These are phyloP conservation scores for Cylindrotheca closterium DNA, from an alignment of 108 stramenopile species.

Conservation along the genomic window DNA sequence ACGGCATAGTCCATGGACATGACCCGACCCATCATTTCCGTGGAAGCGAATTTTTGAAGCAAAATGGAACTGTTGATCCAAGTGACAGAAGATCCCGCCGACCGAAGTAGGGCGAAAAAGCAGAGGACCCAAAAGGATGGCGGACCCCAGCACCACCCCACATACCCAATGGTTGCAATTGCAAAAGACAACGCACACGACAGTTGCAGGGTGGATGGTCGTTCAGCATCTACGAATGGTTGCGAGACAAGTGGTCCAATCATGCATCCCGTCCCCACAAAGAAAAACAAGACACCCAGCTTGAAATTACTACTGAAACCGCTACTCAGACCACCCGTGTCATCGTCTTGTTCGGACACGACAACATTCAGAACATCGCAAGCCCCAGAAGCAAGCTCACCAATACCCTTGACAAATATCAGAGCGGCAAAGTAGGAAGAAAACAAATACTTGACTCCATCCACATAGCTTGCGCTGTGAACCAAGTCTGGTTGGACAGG, in stretches of 20 bases:
- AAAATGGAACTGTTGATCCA: conserved; percentile 60
- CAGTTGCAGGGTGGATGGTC: conserved; percentile 41
- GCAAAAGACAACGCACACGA: conserved; percentile 50
- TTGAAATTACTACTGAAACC: conserved; percentile 17
- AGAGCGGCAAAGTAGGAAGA: conserved; percentile 50
- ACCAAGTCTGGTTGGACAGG: too few relatives aligned
- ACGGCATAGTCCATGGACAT: conserved; percentile 59
- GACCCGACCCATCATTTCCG: conserved; percentile 59
- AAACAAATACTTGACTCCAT: conserved; percentile 44
- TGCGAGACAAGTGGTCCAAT: conserved; percentile 56
- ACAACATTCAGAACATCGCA: conserved; percentile 67
- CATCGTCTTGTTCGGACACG: conserved; percentile 41
- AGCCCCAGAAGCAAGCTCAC: conserved; percentile 47
- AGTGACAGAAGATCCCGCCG: conserved; percentile 48
- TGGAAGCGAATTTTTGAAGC: conserved; percentile 53
- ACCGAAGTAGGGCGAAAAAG: conserved; percentile 41
- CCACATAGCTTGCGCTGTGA: conserved; percentile 33
- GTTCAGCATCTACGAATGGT: conserved; percentile 42
- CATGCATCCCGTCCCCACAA: conserved; percentile 65
- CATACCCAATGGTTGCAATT: conserved; percentile 38
- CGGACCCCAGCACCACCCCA: conserved; percentile 25
- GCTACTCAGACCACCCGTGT: background rate
- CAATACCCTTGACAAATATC: conserved; percentile 52
- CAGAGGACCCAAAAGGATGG: conserved; percentile 25
- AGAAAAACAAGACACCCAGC: conserved; percentile 60